Evolutionary conservation across 352 stramenopile genomes (phyloP).

Genomic region (Stramenopiles sp.): DNA sequence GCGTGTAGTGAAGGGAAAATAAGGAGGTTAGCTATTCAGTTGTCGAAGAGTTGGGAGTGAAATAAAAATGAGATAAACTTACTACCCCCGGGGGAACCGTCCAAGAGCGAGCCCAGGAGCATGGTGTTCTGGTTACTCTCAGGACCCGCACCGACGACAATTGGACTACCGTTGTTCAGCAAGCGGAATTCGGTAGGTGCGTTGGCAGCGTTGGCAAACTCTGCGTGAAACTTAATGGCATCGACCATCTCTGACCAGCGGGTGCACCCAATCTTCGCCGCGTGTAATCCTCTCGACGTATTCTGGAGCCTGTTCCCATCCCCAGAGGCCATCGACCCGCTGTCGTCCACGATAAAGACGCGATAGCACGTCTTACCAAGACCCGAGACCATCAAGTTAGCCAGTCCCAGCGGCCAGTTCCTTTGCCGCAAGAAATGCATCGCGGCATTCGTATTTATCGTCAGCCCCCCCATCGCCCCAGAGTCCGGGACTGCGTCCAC

Average conservation of each 20-base stretch:
- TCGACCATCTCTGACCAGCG: conserved; percentile 16
- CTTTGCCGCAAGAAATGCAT: background rate
- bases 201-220: background rate
- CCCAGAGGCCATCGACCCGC: background rate
- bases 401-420: background rate
- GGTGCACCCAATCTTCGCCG: conserved; percentile 9
- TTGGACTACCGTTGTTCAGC: conserved; percentile 11
- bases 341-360: background rate
- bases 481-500: too few species aligned
- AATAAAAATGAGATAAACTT: too few species aligned
- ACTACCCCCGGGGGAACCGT: too few species aligned
- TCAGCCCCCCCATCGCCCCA: too few species aligned
- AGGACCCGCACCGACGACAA: background rate
- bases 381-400: background rate
- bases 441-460: too few species aligned
- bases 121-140: background rate
- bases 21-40: too few species aligned
- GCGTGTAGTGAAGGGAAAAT: too few species aligned
- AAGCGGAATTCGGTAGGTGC: conserved; percentile 16
- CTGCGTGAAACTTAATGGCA: conserved; percentile 13
- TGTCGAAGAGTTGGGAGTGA: too few species aligned
- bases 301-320: background rate
- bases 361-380: background rate
- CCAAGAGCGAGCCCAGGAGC: background rate
- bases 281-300: background rate